A percentile compares a stretch with the other conserved stretches of the same genome.
phyloP scores from a whole-genome alignment of 768 basidiomycete species.

The Leccinum truebloodii region DNA sequence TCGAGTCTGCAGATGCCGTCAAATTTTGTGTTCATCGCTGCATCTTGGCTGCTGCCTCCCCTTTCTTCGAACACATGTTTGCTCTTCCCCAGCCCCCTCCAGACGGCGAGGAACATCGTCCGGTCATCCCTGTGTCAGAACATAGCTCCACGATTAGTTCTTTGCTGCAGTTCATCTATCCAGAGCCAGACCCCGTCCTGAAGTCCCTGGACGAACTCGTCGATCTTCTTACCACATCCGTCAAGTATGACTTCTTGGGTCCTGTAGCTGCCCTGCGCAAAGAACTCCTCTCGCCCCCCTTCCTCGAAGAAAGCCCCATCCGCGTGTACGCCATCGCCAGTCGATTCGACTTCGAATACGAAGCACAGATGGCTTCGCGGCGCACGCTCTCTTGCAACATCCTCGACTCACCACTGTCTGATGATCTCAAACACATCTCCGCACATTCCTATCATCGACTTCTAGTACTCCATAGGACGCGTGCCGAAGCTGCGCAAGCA shows the following conservation, averaged over 20 bases:
- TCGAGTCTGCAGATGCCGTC: slow-evolving; percentile 45
- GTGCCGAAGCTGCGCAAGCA: slow-evolving; percentile 48
- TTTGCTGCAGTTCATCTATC: slow-evolving; percentile 64
- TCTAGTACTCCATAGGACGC: slow-evolving; percentile 57
- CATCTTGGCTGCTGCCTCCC: slow-evolving; percentile 62
- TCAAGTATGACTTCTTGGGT: slow-evolving; percentile 62
- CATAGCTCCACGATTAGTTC: slow-evolving; percentile 42
- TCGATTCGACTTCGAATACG: slow-evolving; percentile 62
- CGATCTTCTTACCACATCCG: slow-evolving; percentile 50
- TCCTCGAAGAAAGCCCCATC: slow-evolving; percentile 48
- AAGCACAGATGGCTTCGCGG: slow-evolving; percentile 59
- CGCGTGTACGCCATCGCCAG: slow-evolving; percentile 74
- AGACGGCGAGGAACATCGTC: slow-evolving; percentile 31
- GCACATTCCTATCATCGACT: slow-evolving; percentile 71
- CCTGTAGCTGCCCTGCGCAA: slow-evolving; percentile 51
- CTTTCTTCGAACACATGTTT: slow-evolving; percentile 72
- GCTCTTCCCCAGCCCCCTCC: slow-evolving; percentile 53
- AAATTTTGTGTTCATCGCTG: slow-evolving; percentile 63
- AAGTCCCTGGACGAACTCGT: slow-evolving; percentile 54
- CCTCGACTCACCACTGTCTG: slow-evolving; percentile 55
- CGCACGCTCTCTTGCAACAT: slow-evolving; percentile 56
- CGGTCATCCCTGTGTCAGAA: slow-evolving; percentile 60
- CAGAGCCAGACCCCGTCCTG: slow-evolving; percentile 54
- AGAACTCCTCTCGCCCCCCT: slow-evolving; percentile 50
- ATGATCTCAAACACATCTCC: slow-evolving; percentile 64